Conservation (phyloP, 2,329 filamentous ascomycete genomes). For the Fusarium praegraminearum region DNA sequence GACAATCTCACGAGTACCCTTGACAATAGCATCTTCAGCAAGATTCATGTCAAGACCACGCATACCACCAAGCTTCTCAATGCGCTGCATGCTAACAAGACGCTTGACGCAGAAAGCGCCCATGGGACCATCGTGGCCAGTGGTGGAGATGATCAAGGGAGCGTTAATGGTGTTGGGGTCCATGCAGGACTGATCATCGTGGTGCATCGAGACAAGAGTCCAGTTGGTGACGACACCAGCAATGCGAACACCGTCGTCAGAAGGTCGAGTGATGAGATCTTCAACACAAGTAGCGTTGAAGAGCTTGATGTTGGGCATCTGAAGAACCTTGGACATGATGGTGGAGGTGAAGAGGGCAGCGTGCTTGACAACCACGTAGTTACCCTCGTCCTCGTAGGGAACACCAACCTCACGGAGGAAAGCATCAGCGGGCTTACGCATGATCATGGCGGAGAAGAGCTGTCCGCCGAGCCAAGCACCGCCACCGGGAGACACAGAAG, state of each 20-base stretch:
- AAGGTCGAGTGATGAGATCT: conserved; percentile 86
- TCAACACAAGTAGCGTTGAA: conserved; percentile 96
- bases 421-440: conserved; percentile 90
- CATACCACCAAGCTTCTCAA: conserved; percentile 91
- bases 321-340: conserved; percentile 82
- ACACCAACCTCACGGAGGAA: conserved; percentile 87
- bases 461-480: conserved; percentile 95
- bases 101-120: conserved; percentile 93
- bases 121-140: conserved; percentile 90
- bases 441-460: conserved; percentile 94
- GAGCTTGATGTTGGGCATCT: conserved; percentile 92
- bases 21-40: conserved; percentile 94
- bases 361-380: conserved; percentile 94
- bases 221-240: conserved; percentile 96
- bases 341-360: conserved; percentile 93
- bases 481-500: conserved; percentile 86
- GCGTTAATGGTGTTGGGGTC: conserved; percentile 98
- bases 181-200: conserved; percentile 94
- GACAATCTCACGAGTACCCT: conserved; percentile 87
- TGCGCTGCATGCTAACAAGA: conserved; percentile 86
- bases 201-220: conserved; percentile 89
- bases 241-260: conserved; percentile 71
- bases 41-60: conserved; percentile 91
- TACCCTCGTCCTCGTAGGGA: conserved; percentile 87
- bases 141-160: conserved; percentile 87